Base-by-base conservation (phyloP, 331 rosid species). In the Stylosanthes scabra region DNA sequence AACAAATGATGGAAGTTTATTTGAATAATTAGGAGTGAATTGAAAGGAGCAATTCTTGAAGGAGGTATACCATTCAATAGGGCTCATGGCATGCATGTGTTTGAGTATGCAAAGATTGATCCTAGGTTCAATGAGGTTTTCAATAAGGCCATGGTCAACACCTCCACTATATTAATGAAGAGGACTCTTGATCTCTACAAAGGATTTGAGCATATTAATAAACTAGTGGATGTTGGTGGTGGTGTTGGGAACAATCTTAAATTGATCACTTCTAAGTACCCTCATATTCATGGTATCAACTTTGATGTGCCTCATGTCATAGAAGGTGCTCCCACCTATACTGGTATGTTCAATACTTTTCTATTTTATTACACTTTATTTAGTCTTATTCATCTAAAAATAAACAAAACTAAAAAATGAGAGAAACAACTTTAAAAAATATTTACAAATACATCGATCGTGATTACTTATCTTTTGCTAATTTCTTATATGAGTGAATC, bases 271-370 rank as follows among this genome's bases (percentile, higher is more conserved):
- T 77, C 90, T 25, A 64, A 71, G 11, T 83, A 74, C 8, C 81
- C 85, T 65, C 67, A 70, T 4, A 55, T 81, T 6, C 54, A 81
- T 2, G 86, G 76, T 28, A 63, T 83, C 29, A 83, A 81, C 49
- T 85, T 70, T 7, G 90, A 88, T 55, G 74, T 88, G 76, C 86
- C 87, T 34, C 90, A 84, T 74, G 86, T 84, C 7, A 5, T 86
- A 3, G 11, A 78, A 14, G 16, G 80, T 54, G 89, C 82, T 9
- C 77, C 85, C 0, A 0, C 27, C 28, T 86, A 62, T 71, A 68
- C 58, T 1, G 76, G 86, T 84, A 78, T 6, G 58, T 39, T 2
- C 25, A 20, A 20, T 20, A 20, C 1, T 20, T 20, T 20, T 20
- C 25, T 20, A 20, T 20, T 20, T 20, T 20, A 20, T 20, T 20